These are phyloP conservation scores for Pseudomicrostroma phylloplanum DNA, from an alignment of 1,284 basidiomycete genomes.

Conservation along the genomic window DNA sequence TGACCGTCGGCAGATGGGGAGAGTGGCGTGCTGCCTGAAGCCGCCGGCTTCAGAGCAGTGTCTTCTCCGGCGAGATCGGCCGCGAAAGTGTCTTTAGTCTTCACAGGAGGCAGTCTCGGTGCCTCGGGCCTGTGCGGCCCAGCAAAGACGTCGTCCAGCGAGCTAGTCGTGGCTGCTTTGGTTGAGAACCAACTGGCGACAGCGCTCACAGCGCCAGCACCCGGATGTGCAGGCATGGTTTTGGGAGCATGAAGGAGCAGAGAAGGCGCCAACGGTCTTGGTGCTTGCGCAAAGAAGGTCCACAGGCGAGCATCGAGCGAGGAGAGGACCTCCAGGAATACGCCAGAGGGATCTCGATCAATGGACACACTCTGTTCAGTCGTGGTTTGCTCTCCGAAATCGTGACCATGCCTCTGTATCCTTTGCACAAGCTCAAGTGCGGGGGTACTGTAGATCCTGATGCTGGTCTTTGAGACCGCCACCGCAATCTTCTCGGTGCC, in stretches of 20 bases:
- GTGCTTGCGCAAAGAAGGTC: slow-evolving; percentile 34
- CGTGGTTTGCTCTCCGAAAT: slow-evolving; percentile 20
- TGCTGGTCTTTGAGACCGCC: slow-evolving; percentile 29
- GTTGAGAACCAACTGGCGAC: slow-evolving; percentile 14
- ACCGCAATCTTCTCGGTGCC: slow-evolving; percentile 25
- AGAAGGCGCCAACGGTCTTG: slow-evolving; percentile 31
- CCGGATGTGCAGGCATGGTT: slow-evolving; percentile 32
- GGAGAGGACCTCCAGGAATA: slow-evolving; percentile 39
- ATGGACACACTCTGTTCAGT: slow-evolving; percentile 18
- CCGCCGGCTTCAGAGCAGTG: not conserved
- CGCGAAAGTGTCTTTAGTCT: slow-evolving; percentile 5
- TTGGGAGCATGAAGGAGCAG: slow-evolving; percentile 25
- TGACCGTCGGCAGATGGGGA: not conserved
- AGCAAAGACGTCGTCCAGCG: slow-evolving; percentile 15
- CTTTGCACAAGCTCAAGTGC: slow-evolving; percentile 29
- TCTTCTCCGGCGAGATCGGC: slow-evolving; percentile 6
- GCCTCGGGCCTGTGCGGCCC: slow-evolving; percentile 8
- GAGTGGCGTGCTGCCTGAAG: not conserved
- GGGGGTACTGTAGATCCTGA: slow-evolving; percentile 33
- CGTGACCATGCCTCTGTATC: slow-evolving; percentile 36
- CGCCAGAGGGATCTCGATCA: slow-evolving; percentile 25
- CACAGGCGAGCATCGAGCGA: slow-evolving; percentile 42
- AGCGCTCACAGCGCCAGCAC: slow-evolving; percentile 25
- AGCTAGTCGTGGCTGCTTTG: slow-evolving; percentile 9
- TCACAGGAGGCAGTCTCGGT: slow-evolving; percentile 9